A percentile compares a stretch with the other conserved stretches of the same genome.
These are phyloP conservation scores for Acer negundo DNA, from an alignment of 345 rosid species.

Conservation along the genomic window DNA sequence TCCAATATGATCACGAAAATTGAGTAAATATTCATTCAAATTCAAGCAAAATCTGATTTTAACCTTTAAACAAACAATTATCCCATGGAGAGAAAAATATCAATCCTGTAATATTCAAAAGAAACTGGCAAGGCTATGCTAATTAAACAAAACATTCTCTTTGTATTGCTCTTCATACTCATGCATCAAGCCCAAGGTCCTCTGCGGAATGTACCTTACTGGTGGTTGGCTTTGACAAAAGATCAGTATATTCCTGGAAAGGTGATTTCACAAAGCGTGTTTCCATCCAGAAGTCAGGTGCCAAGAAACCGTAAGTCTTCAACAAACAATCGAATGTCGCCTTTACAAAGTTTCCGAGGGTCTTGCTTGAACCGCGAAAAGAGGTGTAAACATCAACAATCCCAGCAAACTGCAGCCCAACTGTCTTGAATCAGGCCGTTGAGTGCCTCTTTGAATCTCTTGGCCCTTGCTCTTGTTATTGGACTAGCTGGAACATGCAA, in stretches of 20 bases:
- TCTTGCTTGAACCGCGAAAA: constrained; percentile 73
- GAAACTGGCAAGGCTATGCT: constrained; percentile 5
- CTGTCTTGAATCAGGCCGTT: too few species aligned
- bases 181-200: constrained; percentile 30
- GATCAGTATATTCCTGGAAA: constrained; percentile 55
- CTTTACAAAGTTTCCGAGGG: constrained; percentile 85
- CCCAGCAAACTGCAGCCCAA: constrained; percentile 77
- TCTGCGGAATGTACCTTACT: too few species aligned
- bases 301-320: constrained; percentile 60
- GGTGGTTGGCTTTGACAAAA: constrained; percentile 45
- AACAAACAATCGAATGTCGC: constrained; percentile 57
- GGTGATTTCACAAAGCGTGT: constrained; percentile 50
- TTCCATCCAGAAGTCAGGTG: constrained; percentile 64
- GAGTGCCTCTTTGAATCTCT: too few species aligned
- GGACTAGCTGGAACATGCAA: too few species aligned
- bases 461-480: too few species aligned
- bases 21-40: constrained; percentile 6
- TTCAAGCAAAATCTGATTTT: not conserved
- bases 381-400: constrained; percentile 85
- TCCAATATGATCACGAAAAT: not conserved
- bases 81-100: not conserved
- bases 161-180: constrained; percentile 7
- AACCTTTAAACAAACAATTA: constrained; percentile 11
- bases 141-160: constrained; percentile 17
- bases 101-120: not conserved